Conservation (phyloP, 2,329 filamentous ascomycete genomes). For the Amauroascus verrucosus region DNA sequence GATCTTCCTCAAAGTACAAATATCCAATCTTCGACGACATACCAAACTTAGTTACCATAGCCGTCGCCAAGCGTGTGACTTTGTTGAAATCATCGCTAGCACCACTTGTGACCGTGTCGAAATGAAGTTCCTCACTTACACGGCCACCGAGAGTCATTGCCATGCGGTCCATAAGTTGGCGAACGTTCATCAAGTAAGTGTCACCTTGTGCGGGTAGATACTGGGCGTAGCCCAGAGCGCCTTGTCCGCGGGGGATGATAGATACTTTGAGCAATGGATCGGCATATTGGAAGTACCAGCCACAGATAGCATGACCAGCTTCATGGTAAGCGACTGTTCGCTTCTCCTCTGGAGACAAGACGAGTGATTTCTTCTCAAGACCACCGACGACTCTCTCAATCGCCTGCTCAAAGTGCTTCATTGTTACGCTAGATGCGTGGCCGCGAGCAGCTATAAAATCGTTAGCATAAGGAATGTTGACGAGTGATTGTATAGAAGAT, state of each 20-base stretch:
- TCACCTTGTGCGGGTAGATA: conserved; percentile 79
- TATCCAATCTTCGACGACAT: conserved; percentile 94
- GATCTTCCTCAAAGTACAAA: conserved; percentile 76
- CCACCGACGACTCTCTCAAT: conserved; percentile 96
- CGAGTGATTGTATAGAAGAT: not conserved
- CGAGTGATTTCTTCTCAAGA: conserved; percentile 92
- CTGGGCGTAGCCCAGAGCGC: conserved; percentile 89
- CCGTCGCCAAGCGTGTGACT: conserved; percentile 87
- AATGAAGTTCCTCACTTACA: conserved; percentile 91
- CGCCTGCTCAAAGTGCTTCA: conserved; percentile 91
- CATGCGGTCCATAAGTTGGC: conserved; percentile 98
- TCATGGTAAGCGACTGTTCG: conserved; percentile 95
- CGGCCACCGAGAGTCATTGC: conserved; percentile 96
- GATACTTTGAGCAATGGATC: conserved; percentile 96
- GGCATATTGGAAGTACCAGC: conserved; percentile 95
- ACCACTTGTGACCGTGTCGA: conserved; percentile 89
- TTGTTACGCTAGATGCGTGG: conserved; percentile 68
- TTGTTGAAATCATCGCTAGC: conserved; percentile 98
- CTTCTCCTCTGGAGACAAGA: conserved; percentile 89
- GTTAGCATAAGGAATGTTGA: conserved; percentile 4
- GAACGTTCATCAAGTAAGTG: conserved; percentile 88
- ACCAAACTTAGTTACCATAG: conserved; percentile 99
- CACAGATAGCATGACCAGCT: conserved; percentile 94
- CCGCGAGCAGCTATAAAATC: conserved; percentile 60
- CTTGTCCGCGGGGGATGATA: conserved; percentile 92